phyloP scores from a whole-genome alignment of 805 yeast species.

The Ogataea wickerhamii region DNA sequence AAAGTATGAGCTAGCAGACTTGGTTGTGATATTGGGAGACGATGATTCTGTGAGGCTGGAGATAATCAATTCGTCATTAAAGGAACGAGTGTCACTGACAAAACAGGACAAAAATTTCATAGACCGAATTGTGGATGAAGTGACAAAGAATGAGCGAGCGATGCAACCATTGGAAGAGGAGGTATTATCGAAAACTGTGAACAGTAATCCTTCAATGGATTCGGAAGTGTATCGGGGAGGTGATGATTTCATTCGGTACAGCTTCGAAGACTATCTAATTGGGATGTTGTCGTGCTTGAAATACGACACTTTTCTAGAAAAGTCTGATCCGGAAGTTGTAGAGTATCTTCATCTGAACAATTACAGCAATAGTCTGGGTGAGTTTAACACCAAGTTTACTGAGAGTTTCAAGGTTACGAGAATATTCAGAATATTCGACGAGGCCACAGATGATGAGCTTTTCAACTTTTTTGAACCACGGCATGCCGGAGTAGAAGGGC shows the following conservation, averaged over 20 bases:
- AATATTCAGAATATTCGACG: slow-evolving; percentile 52
- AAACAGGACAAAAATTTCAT: slow-evolving; percentile 75
- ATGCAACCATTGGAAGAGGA: slow-evolving; percentile 17
- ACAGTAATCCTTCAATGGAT: slow-evolving; percentile 38
- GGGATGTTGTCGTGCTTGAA: slow-evolving; percentile 73
- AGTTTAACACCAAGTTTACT: slow-evolving; percentile 37
- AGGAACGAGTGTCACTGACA: slow-evolving; percentile 43
- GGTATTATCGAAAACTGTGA: slow-evolving; percentile 33
- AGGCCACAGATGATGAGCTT: slow-evolving; percentile 62
- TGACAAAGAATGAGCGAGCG: slow-evolving; percentile 35
- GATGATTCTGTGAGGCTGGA: slow-evolving; percentile 37
- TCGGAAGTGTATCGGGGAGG: slow-evolving; percentile 51
- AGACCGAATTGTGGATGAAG: slow-evolving; percentile 49
- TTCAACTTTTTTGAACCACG: slow-evolving; percentile 42
- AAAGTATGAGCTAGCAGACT: slow-evolving; percentile 57
- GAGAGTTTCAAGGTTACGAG: slow-evolving; percentile 51
- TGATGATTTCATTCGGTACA: slow-evolving; percentile 84
- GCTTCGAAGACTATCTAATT: slow-evolving; percentile 85
- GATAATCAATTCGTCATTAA: slow-evolving; percentile 42
- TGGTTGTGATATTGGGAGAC: slow-evolving; percentile 65
- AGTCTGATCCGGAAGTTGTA: slow-evolving; percentile 27
- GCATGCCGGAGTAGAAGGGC: slow-evolving; percentile 22
- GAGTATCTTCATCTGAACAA: slow-evolving; percentile 20
- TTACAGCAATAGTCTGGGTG: slow-evolving; percentile 23
- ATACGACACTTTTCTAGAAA: slow-evolving; percentile 53